Percentiles rank a stretch among this genome's conserved stretches.
Evolutionary conservation across 768 basidiomycete genomes (phyloP).

Genomic region (Leucocoprinus leucothites): DNA sequence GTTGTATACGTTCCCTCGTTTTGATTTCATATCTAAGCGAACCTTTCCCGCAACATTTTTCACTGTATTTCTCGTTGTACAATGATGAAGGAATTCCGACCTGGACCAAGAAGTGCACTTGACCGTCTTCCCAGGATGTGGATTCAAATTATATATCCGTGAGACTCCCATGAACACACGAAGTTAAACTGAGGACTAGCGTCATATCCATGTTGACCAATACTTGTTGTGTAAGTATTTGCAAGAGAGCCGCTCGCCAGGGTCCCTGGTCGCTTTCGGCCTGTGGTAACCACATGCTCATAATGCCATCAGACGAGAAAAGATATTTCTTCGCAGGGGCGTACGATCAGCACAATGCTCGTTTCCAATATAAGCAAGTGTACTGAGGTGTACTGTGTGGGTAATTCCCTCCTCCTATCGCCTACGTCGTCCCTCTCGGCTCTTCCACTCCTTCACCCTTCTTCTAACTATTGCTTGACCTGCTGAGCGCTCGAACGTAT

Average conservation of each 20-base stretch:
- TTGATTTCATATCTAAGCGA: conserved; percentile 9
- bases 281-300: too few relatives aligned
- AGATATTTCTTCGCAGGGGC: neutral
- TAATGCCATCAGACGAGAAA: too few relatives aligned
- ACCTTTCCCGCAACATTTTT: conserved; percentile 2
- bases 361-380: neutral
- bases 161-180: neutral
- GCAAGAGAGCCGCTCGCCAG: too few relatives aligned
- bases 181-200: too few relatives aligned
- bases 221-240: too few relatives aligned
- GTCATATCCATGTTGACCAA: too few relatives aligned
- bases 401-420: neutral
- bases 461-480: too few relatives aligned
- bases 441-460: neutral
- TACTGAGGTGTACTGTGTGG: neutral
- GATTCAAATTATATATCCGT: neutral
- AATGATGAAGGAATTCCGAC: conserved; percentile 8
- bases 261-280: too few relatives aligned
- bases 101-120: neutral
- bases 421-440: too few relatives aligned
- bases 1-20: conserved; percentile 9
- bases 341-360: neutral
- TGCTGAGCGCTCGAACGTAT: neutral
- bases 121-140: neutral
- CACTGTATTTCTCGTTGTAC: conserved; percentile 11